Evolutionary conservation across 345 rosid genomes (phyloP).

Genomic region (Acer negundo): DNA sequence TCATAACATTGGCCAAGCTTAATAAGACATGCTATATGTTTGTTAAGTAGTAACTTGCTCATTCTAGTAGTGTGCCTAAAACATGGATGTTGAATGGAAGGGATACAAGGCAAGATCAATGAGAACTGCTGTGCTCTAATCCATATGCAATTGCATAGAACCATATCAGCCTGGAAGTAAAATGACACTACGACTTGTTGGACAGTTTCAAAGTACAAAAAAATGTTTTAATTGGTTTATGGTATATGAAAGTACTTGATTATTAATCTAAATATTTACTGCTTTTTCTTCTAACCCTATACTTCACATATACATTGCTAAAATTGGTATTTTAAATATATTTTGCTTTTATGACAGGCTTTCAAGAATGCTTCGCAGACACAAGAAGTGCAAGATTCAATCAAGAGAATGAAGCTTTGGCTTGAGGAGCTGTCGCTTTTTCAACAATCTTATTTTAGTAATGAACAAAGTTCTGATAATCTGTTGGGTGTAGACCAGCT

Average conservation of each 20-base stretch:
- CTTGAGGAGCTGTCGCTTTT: constrained; percentile 59
- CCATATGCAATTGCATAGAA: background rate
- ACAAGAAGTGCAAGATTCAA: constrained; percentile 51
- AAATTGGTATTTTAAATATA: constrained; percentile 1
- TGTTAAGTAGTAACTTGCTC: background rate
- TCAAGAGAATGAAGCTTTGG: constrained; percentile 59
- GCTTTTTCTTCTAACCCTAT: background rate
- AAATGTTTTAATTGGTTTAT: background rate
- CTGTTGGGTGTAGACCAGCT: constrained; percentile 41
- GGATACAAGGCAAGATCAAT: background rate
- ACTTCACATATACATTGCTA: background rate
- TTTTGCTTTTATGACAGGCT: constrained; percentile 45
- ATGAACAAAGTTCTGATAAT: constrained; percentile 44
- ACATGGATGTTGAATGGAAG: background rate
- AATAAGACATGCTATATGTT: background rate
- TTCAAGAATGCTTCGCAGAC: constrained; percentile 48
- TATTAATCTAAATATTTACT: background rate
- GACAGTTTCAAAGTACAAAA: background rate
- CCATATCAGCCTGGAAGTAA: background rate
- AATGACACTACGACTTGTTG: too few species aligned
- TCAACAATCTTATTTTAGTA: constrained; percentile 50
- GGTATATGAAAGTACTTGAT: background rate
- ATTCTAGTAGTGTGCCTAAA: constrained; percentile 2
- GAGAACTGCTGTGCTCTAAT: background rate
- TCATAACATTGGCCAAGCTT: background rate